Conservation (phyloP, 768 basidiomycete species). For the Mycena vulgaris region DNA sequence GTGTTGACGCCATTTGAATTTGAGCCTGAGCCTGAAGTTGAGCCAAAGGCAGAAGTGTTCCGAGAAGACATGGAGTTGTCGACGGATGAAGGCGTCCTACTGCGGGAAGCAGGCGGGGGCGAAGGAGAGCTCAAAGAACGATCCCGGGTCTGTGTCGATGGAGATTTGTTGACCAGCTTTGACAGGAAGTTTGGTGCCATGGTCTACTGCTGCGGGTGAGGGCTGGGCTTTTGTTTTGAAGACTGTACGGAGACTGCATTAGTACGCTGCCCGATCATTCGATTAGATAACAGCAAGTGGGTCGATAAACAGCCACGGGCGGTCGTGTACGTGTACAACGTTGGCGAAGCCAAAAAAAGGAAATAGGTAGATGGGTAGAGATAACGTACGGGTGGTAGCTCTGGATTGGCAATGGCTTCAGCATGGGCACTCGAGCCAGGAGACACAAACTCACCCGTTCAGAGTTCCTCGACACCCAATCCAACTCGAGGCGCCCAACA, state of each 20-base stretch:
- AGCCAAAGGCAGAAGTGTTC: slow-evolving; percentile 27
- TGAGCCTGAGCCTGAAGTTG: too few species aligned
- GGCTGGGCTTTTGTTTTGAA: slow-evolving; percentile 8
- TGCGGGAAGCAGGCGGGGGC: slow-evolving; percentile 43
- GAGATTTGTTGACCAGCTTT: slow-evolving; percentile 55
- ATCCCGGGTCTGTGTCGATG: slow-evolving; percentile 46
- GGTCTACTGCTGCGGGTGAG: background rate
- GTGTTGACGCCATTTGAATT: slow-evolving; percentile 41
- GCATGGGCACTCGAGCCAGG: background rate
- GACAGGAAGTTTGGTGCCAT: slow-evolving; percentile 59
- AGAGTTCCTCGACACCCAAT: too few species aligned
- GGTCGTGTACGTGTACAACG: background rate
- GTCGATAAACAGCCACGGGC: background rate
- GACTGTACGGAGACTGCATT: slow-evolving; percentile 3
- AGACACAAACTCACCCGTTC: background rate
- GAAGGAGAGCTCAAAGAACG: slow-evolving; percentile 47
- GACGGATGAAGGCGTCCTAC: slow-evolving; percentile 42
- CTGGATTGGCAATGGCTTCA: background rate
- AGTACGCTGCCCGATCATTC: slow-evolving; percentile 5
- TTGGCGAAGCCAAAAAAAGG: background rate
- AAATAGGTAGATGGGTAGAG: background rate
- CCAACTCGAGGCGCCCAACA: too few species aligned
- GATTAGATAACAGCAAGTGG: background rate
- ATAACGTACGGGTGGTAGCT: slow-evolving; percentile 26
- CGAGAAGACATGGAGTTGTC: slow-evolving; percentile 31